Evolutionary conservation across 2,329 filamentous ascomycete genomes (phyloP).

Genomic region (Paraconiothyrium sp.): DNA sequence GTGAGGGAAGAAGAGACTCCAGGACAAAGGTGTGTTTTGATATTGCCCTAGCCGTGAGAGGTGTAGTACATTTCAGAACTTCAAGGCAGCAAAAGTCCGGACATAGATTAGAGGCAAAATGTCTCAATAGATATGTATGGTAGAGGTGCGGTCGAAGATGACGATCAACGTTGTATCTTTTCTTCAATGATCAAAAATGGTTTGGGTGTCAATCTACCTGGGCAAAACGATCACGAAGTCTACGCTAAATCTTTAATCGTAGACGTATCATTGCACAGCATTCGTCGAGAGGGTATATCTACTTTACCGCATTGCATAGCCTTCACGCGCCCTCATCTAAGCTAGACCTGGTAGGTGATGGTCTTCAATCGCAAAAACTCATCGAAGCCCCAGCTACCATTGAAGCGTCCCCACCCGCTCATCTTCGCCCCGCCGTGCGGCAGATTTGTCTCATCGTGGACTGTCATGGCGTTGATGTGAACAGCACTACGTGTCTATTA

Average conservation of each 20-base stretch:
- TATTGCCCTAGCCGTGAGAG: too few relatives aligned
- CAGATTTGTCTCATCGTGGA: slow-evolving; percentile 59
- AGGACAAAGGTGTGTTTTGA: too few relatives aligned
- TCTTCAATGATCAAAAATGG: too few relatives aligned
- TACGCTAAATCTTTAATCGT: neutral
- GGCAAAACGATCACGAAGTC: neutral
- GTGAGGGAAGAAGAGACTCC: too few relatives aligned
- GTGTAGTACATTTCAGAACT: too few relatives aligned
- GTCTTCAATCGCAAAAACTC: slow-evolving; percentile 58
- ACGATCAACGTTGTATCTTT: too few relatives aligned
- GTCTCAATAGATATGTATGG: too few relatives aligned
- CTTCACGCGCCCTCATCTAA: neutral
- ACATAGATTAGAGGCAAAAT: too few relatives aligned
- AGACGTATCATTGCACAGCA: neutral
- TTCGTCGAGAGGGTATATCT: slow-evolving; percentile 1
- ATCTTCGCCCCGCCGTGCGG: slow-evolving; percentile 62
- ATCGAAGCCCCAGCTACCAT: slow-evolving; percentile 56
- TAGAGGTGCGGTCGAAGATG: too few relatives aligned
- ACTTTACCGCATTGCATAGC: neutral
- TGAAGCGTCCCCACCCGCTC: slow-evolving; percentile 61
- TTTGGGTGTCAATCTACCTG: too few relatives aligned
- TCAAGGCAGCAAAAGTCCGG: too few relatives aligned
- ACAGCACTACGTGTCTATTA: slow-evolving; percentile 48
- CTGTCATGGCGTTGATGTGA: slow-evolving; percentile 62
- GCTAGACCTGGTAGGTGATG: slow-evolving; percentile 51